These are phyloP conservation scores for Wickerhamiella brachini DNA, from an alignment of 805 yeast species.

Conservation along the genomic window DNA sequence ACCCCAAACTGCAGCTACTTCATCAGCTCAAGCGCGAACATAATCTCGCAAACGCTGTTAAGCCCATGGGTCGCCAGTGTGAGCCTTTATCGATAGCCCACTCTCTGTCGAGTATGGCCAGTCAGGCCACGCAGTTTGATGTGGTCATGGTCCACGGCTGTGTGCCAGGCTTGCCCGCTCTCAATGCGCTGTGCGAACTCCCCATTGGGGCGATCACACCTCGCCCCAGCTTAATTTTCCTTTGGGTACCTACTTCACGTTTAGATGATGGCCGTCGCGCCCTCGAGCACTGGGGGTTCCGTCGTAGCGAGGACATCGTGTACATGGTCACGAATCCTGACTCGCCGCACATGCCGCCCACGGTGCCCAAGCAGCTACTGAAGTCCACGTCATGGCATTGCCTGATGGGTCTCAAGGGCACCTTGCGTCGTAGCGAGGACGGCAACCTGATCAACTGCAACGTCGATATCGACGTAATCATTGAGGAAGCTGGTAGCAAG, in stretches of 20 bases:
- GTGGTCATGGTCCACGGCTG: slow-evolving; percentile 87
- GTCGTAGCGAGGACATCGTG: slow-evolving; percentile 82
- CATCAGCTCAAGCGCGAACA: slow-evolving; percentile 53
- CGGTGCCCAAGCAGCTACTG: slow-evolving; percentile 33
- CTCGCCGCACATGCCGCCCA: slow-evolving; percentile 50
- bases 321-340: slow-evolving; percentile 57
- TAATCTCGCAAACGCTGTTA: slow-evolving; percentile 36
- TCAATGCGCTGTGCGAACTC: slow-evolving; percentile 45
- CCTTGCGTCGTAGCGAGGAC: slow-evolving; percentile 76
- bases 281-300: slow-evolving; percentile 43
- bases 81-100: slow-evolving; percentile 39
- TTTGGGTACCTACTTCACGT: slow-evolving; percentile 76
- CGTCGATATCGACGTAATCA: slow-evolving; percentile 73
- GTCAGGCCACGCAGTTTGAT: slow-evolving; percentile 52
- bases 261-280: slow-evolving; percentile 43
- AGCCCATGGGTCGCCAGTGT: slow-evolving; percentile 54
- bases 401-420: slow-evolving; percentile 95
- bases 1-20: slow-evolving; percentile 65
- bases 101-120: slow-evolving; percentile 48
- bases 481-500: slow-evolving; percentile 34
- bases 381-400: slow-evolving; percentile 78
- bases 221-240: slow-evolving; percentile 71
- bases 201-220: slow-evolving; percentile 66
- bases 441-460: slow-evolving; percentile 81
- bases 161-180: slow-evolving; percentile 36